Conservation (phyloP, 2,329 filamentous ascomycete genomes). For the Aspergillus versicolor region DNA sequence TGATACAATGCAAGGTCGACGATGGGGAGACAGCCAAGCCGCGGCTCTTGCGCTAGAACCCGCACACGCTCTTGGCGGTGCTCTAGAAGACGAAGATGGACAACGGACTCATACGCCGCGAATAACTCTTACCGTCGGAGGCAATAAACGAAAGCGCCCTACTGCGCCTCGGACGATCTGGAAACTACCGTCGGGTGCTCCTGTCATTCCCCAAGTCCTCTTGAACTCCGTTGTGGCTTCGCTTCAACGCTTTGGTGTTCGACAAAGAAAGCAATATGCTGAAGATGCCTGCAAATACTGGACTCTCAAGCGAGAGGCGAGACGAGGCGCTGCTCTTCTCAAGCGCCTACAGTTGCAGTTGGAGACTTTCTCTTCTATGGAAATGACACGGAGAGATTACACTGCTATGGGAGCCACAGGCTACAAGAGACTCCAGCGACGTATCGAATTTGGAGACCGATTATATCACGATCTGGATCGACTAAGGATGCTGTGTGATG, state of each 20-base stretch:
- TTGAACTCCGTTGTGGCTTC: conserved; percentile 83
- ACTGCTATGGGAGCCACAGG: conserved; percentile 89
- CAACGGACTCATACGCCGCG: conserved; percentile 46
- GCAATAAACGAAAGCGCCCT: conserved; percentile 60
- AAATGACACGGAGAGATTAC: conserved; percentile 92
- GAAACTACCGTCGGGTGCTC: conserved; percentile 92
- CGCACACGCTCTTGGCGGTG: conserved; percentile 60
- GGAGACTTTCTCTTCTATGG: conserved; percentile 96
- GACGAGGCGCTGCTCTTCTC: conserved; percentile 84
- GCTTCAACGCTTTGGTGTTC: conserved; percentile 76
- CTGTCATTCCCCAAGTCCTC: conserved; percentile 86
- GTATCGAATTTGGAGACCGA: conserved; percentile 83
- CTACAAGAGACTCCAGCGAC: conserved; percentile 70
- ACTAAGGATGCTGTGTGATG: conserved; percentile 67
- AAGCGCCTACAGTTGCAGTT: conserved; percentile 93
- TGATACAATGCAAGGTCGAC: conserved; percentile 79
- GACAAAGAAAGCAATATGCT: conserved; percentile 87
- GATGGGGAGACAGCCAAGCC: conserved; percentile 89
- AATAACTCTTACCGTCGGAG: conserved; percentile 52
- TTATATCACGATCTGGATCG: conserved; percentile 67
- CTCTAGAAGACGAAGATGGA: conserved; percentile 48
- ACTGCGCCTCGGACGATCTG: conserved; percentile 67
- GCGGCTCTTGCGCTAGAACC: conserved; percentile 79
- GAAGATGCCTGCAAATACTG: conserved; percentile 95
- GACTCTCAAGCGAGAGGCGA: conserved; percentile 92